Evolutionary conservation across 495 filamentous ascomycete species (phyloP), one percentile per base, ranked within the genome.

Genomic region (Endocarpon pusillum): DNA sequence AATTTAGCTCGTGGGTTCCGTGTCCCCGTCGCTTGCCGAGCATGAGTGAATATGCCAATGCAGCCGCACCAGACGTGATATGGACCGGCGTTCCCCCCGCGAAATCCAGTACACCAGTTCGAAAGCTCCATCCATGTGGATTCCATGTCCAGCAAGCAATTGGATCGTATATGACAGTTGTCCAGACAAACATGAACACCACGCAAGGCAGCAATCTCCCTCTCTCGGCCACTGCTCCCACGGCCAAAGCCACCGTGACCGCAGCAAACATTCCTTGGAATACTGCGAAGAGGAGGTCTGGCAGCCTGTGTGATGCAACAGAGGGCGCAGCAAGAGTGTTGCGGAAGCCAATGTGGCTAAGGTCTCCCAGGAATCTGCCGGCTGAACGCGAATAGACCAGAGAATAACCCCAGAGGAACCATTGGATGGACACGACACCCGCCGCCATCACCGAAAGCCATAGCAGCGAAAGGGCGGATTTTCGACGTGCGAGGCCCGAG

Each of bases 91-190:
- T 94, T 44, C 89, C 87, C 51, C 89, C 89, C 26, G 89, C 89
- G 47, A 93, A 97, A 57, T 97, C 89, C 35, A 94, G 69, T 21
- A 84, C 86, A 35, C 89, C 89, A 54, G 89, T 68, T 25, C 67
- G 59, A 51, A 67, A 77, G 14, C 77, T 74, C 89, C 89, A 97
- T 34, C 89, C 89, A 9, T 58, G 50, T 1, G 75, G 47, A 53
- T 96, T 96, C 89, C 89, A 97, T 19, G 87, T 94, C 89, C 89
- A 97, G 69, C 87, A 97, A 19, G 86, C 86, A 47, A 94, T 80
- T 2, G 86, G 81, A 46, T 93, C 81, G 55, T 94, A 94, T 50
- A 96, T 84, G 36, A 96, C 55, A 17, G 89, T 97, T 1, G 75
- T 62, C 89, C 89, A 97, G 53, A 94, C 61, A 48, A 97, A 91